phyloP scores from a whole-genome alignment of 176 grass and related monocot species.

The Carex littledalei region DNA sequence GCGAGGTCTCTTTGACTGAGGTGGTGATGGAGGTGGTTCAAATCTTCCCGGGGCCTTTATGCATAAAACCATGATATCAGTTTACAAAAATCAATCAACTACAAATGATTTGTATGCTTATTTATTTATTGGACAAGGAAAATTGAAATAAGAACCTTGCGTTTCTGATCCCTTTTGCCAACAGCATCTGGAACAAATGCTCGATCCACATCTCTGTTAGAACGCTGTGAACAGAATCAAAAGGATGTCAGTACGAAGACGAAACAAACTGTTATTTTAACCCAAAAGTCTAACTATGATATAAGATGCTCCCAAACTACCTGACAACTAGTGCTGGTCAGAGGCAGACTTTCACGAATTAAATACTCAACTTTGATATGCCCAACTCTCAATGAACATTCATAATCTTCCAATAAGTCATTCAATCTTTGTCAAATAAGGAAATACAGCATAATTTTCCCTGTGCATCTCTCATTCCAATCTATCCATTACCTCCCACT shows the following conservation, averaged over 20 bases:
- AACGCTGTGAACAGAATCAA: conserved; percentile 45
- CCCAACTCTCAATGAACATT: neutral
- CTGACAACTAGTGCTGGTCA: neutral
- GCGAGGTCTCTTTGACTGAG: conserved; percentile 80
- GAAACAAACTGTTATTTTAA: neutral
- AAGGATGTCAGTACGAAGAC: conserved; percentile 8
- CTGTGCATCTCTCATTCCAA: too few relatives aligned
- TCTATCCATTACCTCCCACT: too few relatives aligned
- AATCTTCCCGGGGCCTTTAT: conserved; percentile 62
- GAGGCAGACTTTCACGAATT: neutral
- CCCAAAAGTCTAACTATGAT: neutral
- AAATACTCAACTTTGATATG: neutral
- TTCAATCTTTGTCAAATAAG: too few relatives aligned
- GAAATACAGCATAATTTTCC: too few relatives aligned
- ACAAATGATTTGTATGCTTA: neutral
- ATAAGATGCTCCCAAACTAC: neutral
- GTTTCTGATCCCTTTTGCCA: conserved; percentile 90
- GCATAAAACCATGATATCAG: conserved; percentile 25
- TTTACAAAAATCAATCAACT: neutral
- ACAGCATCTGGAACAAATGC: conserved; percentile 51
- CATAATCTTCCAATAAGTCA: too few relatives aligned
- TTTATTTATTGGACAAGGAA: neutral
- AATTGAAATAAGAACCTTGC: too few relatives aligned
- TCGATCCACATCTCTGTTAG: conserved; percentile 78
- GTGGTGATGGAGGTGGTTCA: conserved; percentile 61